Evolutionary conservation across 768 basidiomycete genomes (phyloP).

Genomic region (Tulasnella sp.): DNA sequence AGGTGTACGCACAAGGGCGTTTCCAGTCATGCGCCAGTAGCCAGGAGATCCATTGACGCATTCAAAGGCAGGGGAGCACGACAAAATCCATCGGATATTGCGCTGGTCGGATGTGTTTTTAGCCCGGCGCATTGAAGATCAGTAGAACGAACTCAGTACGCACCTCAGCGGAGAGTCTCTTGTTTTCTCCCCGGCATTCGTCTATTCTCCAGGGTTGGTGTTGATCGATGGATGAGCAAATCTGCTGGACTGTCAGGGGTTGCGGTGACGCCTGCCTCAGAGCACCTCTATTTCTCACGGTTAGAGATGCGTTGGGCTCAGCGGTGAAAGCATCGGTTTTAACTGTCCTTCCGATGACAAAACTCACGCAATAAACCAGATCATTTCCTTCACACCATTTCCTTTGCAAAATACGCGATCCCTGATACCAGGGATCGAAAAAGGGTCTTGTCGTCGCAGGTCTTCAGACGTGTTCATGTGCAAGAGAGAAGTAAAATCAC

Average conservation of each 20-base stretch:
- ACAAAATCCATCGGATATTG: no score
- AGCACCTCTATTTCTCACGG: neutral
- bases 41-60: no score
- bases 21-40: no score
- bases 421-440: slow-evolving; percentile 38
- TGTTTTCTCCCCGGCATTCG: neutral
- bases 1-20: no score
- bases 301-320: neutral
- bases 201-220: neutral
- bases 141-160: no score
- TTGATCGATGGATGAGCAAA: neutral
- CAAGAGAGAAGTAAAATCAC: no score
- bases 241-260: neutral
- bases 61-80: no score
- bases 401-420: slow-evolving; percentile 87
- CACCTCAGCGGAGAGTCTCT: neutral
- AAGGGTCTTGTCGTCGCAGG: neutral
- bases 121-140: no score
- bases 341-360: neutral
- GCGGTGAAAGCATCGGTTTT: neutral
- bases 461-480: no score
- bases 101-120: no score
- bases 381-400: slow-evolving; percentile 47
- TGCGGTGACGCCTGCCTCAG: neutral
- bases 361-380: neutral